phyloP scores from a whole-genome alignment of 192 early-diverging fungal genomes.

The Backusella australiensis region DNA sequence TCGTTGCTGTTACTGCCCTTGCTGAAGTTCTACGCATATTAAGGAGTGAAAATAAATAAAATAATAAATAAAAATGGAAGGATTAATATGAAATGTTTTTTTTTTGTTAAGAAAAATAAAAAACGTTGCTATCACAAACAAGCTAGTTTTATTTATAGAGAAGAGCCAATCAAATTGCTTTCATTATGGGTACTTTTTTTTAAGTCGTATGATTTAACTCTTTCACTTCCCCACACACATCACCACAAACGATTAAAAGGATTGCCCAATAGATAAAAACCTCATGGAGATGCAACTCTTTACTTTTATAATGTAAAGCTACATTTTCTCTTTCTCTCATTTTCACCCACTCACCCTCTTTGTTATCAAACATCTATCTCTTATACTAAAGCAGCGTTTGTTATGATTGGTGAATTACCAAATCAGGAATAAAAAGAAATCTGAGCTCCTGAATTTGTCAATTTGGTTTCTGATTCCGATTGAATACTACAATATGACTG shows the following conservation, averaged over 20 bases:
- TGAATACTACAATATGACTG: background rate
- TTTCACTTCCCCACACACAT: background rate
- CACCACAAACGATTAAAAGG: background rate
- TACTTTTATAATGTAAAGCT: too few species aligned
- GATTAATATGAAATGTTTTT: background rate
- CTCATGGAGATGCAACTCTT: too few species aligned
- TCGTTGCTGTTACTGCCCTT: background rate
- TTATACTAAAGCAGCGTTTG: background rate
- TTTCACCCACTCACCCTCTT: background rate
- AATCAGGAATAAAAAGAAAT: slow-evolving; percentile 1
- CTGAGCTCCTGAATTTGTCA: background rate
- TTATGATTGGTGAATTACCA: slow-evolving; percentile 2
- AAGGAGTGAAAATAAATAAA: slow-evolving; percentile 9
- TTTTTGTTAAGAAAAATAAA: background rate
- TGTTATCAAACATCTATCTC: background rate
- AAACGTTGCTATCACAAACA: background rate
- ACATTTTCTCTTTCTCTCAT: background rate
- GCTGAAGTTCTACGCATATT: slow-evolving; percentile 12
- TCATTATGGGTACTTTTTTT: background rate
- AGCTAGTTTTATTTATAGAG: background rate
- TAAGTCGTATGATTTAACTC: background rate
- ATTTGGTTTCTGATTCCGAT: background rate
- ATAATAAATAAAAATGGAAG: slow-evolving; percentile 11
- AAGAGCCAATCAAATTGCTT: slow-evolving; percentile 1
- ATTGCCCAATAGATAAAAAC: background rate